Conservation (phyloP, 2,329 filamentous ascomycete genomes). For the Herpotrichia juniperi region DNA sequence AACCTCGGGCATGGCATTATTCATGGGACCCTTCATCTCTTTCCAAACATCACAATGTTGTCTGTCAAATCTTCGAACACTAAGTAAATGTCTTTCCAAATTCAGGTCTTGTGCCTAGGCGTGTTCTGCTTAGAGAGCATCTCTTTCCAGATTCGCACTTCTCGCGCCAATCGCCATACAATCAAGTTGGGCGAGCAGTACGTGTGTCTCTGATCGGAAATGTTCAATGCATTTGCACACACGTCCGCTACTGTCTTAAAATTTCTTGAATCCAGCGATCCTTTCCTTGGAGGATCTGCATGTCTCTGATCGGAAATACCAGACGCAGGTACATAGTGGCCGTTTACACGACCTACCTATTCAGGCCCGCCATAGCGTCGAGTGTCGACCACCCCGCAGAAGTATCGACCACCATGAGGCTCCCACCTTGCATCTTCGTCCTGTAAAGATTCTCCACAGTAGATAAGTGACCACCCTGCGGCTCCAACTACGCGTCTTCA, state of each 20-base stretch:
- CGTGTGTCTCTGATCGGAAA: background rate
- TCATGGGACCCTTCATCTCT: conserved; percentile 11
- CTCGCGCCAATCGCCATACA: background rate
- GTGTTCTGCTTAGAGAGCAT: background rate
- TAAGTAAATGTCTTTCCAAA: background rate
- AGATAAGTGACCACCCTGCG: no score
- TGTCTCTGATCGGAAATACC: background rate
- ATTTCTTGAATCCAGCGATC: no score
- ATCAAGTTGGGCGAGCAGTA: no score
- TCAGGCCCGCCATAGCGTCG: conserved; percentile 1
- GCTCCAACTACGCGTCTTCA: conserved; percentile 1
- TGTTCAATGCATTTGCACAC: conserved; percentile 6
- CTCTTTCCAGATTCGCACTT: background rate
- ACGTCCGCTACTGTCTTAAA: no score
- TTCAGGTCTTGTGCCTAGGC: background rate
- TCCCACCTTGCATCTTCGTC: no score
- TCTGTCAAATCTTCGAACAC: conserved; percentile 12
- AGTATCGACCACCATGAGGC: no score
- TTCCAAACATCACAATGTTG: conserved; percentile 9
- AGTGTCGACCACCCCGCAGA: conserved; percentile 2
- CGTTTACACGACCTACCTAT: background rate
- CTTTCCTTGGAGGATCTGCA: no score
- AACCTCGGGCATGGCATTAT: conserved; percentile 7
- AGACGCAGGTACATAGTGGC: conserved; percentile 7
- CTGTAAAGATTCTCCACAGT: no score